Base-by-base conservation (phyloP, 345 rosid genomes). In the Hibiscus mutabilis region DNA sequence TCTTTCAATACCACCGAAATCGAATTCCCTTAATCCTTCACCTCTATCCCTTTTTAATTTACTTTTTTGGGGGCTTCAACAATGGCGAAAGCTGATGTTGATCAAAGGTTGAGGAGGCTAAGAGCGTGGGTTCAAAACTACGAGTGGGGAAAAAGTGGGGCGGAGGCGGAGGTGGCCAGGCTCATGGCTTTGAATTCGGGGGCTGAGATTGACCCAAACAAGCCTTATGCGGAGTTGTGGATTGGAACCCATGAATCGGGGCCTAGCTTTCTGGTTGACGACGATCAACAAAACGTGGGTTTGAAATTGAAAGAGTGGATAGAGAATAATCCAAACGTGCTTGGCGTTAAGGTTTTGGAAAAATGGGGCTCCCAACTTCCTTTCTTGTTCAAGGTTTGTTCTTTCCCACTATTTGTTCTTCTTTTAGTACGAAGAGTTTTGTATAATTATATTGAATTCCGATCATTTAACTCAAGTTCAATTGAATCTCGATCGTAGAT, bases 361-460 rank as follows among this genome's bases (percentile, higher is more conserved):
- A 84, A 82, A 76, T 96, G 98, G 99, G 98, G 99, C n/a, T 85
- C 82, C 55, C 92, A 96, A 90, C 98, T 96, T 59, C 99, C 99
- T 16, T 96, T 91, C 78, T 75, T 96, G 71, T 92, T 92, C 87
- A 96, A 96, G 99, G 99, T 91, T 77, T 47, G 18, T 2, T 11
- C 64, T 1, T 60, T 60, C 1, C 14, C 55, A 60, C n/a, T 2
- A 16, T 27, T 24, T 22, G n/a, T 7, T 47, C 11, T 24, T 0
- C 11, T 1, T 35, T n/a, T 19, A 6, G 55, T 6, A 51, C 0
- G 8, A 8, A 15, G 7, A 51, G 18, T 51, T 51, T 16, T 16
- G 55, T 51, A 6, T 51, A 51, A 51, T 51, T 6, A 16, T 16
- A 51, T 51, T 51, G 18, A 51, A 16, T 16, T 51, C 19, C 55